Base-by-base conservation (phyloP, 2,329 filamentous ascomycete genomes). In the Fusarium sp. region DNA sequence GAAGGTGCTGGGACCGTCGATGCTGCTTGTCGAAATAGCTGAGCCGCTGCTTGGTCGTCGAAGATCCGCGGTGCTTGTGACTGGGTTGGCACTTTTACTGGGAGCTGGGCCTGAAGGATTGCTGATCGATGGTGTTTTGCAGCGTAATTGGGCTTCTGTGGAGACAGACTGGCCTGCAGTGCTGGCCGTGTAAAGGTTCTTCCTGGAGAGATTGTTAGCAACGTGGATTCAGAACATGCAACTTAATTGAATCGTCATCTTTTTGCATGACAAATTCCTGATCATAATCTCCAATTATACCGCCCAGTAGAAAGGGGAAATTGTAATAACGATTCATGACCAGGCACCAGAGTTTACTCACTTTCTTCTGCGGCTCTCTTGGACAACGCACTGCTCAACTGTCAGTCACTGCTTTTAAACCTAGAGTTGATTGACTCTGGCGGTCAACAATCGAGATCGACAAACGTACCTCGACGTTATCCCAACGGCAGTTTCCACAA, bases 331-430 rank as follows among this genome's bases (percentile, higher is more conserved):
- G 43, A 69, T 56, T 56, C n/a, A 54, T 51, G 64, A 48, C 49
- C 48, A 44, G 34, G 18, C 34, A 34, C n/a, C 49, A 46, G 43
- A 12, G 29, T 63, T 53, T 55, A 89, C 91, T 88, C 82, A 94
- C 91, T 93, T 94, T 86, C 94, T 91, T 75, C 94, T 89, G 74
- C 94, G 93, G 83, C 92, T 95, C 80, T 97, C 90, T 71, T 91
- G 90, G 25, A 93, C 89, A 58, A 91, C 84, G 81, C 92, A 94
- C 78, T 81, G 74, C 34, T 63, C 59, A 55, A 40, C 61, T 52
- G 52, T 73, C 54, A 76, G 74, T 55, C 44, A 65, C 30, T 59
- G 62, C 45, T 60, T 49, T 25, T 34, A 67, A 34, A 62, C 66
- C 57, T 47, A 54, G 65, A 25, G 27, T 38, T 46, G 49, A 55